Evolutionary conservation across 2,329 filamentous ascomycete genomes (phyloP), one percentile per base, ranked within the genome.

Genomic region (Penicillium sp.): DNA sequence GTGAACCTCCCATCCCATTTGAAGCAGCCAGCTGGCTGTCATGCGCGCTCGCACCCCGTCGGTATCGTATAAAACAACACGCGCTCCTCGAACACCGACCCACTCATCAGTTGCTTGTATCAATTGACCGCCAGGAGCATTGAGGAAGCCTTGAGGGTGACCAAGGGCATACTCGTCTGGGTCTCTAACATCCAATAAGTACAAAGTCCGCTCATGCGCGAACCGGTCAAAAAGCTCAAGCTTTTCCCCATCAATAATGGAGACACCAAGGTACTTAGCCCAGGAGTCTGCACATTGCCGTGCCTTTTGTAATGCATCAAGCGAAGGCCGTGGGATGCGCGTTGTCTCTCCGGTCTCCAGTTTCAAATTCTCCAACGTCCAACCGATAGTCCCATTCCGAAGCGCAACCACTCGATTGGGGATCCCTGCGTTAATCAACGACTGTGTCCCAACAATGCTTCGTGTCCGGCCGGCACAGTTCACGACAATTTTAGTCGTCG

Each of bases 91-190:
- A 23, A 71, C 69, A 33, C 69, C 69, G 2, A 70, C 60, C 69
- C 69, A 72, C 59, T 72, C 69, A 21, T 72, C 69, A 1, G 69
- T 71, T 2, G 69, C 69, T 57, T 72, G 69, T 7, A 72, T 66
- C 43, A 72, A 55, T 61, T 72, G 69, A 21, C 69, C 69, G 35
- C 69, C 69, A 9, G 69, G 69, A 3, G 69, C 69, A 57, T 66
- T 69, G 8, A 55, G 23, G 58, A 72, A 72, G 13, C 67, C 64
- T 2, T n/a, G n/a, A 1, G 61, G 63, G 16, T 71, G 69, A 19
- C 62, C 53, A 16, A 57, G 42, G 3, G 59, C 63, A 57, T 69
- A 70, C 46, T 72, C 69, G 13, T 59, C 58, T 10, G 69, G 69
- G 35, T 71, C 69, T 58, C 69, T 61, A 44, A 72, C 69, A 31